A percentile compares a stretch with the other conserved stretches of the same genome.
phyloP scores from a whole-genome alignment of 805 yeast genomes.

The Priceomyces fermenticarens region DNA sequence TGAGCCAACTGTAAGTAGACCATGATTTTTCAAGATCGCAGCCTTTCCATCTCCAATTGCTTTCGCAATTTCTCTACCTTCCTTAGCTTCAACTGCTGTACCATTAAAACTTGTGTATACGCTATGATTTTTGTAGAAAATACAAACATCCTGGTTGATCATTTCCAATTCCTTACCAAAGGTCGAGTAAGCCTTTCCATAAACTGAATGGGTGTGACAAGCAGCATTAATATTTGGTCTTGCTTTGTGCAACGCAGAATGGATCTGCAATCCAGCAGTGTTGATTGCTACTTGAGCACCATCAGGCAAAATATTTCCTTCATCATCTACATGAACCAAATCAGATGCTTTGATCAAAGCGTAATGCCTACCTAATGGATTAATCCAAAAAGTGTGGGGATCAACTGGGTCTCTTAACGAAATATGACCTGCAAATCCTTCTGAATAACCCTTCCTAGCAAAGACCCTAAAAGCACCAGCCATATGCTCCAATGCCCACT shows the following conservation, averaged over 20 bases:
- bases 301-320: conserved; percentile 36
- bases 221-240: conserved; percentile 40
- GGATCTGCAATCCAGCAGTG: conserved; percentile 42
- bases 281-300: conserved; percentile 38
- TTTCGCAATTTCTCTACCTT: conserved; percentile 28
- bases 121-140: conserved; percentile 60
- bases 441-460: conserved; percentile 72
- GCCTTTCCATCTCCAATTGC: conserved; percentile 30
- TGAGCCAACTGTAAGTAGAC: conserved; percentile 31
- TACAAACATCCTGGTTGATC: conserved; percentile 77
- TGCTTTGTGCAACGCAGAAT: conserved; percentile 35
- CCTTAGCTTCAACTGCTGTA: conserved; percentile 49
- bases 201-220: conserved; percentile 38
- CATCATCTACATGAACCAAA: conserved; percentile 36
- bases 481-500: conserved; percentile 65
- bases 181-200: conserved; percentile 38
- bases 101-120: conserved; percentile 76
- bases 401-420: conserved; percentile 81
- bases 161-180: conserved; percentile 54
- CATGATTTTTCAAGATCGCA: conserved; percentile 32
- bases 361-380: conserved; percentile 81
- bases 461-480: conserved; percentile 84
- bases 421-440: conserved; percentile 85
- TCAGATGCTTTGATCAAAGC: conserved; percentile 36
- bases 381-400: conserved; percentile 83